Percentiles rank a stretch among this genome's conserved stretches.
phyloP scores from a whole-genome alignment of 129 eudicot genomes.

The Pittosporum tobira region DNA sequence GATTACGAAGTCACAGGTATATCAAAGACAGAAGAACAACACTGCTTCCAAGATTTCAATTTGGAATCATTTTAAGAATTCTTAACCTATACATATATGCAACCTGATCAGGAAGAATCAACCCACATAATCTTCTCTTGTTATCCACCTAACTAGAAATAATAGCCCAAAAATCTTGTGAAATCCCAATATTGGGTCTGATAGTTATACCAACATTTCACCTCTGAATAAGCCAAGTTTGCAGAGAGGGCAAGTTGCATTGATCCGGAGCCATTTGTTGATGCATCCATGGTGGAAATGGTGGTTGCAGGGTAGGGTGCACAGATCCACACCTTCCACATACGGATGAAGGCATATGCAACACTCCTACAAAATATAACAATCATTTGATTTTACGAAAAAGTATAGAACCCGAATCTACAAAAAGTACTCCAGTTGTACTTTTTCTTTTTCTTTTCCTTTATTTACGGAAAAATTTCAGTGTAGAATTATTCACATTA shows the following conservation, averaged over 20 bases:
- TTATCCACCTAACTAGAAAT: neutral
- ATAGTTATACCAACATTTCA: constrained; percentile 25
- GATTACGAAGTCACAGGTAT: too few relatives aligned
- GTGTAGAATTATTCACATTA: neutral
- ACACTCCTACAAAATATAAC: constrained; percentile 44
- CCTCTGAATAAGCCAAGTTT: constrained; percentile 33
- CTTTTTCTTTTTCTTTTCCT: too few relatives aligned
- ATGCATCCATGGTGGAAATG: constrained; percentile 45
- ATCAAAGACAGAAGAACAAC: too few relatives aligned
- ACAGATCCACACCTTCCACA: constrained; percentile 35
- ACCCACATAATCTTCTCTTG: neutral
- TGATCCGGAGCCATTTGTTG: constrained; percentile 44
- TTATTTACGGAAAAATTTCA: too few relatives aligned
- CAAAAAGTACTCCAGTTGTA: neutral
- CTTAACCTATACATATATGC: too few relatives aligned
- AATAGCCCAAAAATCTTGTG: neutral
- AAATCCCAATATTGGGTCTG: neutral
- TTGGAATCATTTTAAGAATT: too few relatives aligned
- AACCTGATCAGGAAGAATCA: neutral
- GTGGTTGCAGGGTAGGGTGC: constrained; percentile 46
- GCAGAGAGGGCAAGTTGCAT: constrained; percentile 56
- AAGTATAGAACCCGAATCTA: too few relatives aligned
- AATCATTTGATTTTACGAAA: too few relatives aligned
- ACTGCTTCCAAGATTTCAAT: too few relatives aligned
- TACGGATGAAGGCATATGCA: constrained; percentile 45